These are phyloP conservation scores for Lycium barbarum DNA, from an alignment of 257 asterid genomes.

Conservation along the genomic window DNA sequence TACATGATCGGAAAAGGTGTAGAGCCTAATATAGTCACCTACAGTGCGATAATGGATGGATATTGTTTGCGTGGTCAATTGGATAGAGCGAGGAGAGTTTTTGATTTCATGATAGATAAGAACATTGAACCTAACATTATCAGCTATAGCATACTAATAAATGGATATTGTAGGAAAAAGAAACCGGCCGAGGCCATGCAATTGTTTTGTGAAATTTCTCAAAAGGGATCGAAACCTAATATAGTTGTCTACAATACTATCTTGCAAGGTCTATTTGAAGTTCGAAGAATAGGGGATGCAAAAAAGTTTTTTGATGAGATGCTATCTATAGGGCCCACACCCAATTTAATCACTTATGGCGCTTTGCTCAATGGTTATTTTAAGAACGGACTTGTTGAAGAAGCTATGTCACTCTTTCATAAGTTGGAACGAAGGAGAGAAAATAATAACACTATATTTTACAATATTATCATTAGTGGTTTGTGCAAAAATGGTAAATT, in stretches of 20 bases:
- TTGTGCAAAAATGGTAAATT: conserved; percentile 13
- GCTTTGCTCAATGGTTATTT: conserved; percentile 29
- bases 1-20: not conserved
- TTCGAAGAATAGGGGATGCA: not conserved
- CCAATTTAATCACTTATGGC: not conserved
- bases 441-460: not conserved
- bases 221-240: not conserved
- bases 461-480: conserved; percentile 23
- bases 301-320: not conserved
- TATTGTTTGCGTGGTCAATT: conserved; percentile 17
- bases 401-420: not conserved
- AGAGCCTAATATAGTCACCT: not conserved
- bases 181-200: not conserved
- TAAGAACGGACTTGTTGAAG: conserved; percentile 24
- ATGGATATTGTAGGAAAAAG: not conserved
- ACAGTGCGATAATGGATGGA: conserved; percentile 22
- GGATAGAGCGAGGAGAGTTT: not conserved
- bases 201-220: not conserved
- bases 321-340: not conserved
- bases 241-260: not conserved
- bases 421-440: not conserved
- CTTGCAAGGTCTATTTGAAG: conserved; percentile 1
- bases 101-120: not conserved
- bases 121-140: not conserved
- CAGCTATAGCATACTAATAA: conserved; percentile 9